phyloP scores from a whole-genome alignment of 192 early-diverging fungal genomes.

The Coemansia sp. region DNA sequence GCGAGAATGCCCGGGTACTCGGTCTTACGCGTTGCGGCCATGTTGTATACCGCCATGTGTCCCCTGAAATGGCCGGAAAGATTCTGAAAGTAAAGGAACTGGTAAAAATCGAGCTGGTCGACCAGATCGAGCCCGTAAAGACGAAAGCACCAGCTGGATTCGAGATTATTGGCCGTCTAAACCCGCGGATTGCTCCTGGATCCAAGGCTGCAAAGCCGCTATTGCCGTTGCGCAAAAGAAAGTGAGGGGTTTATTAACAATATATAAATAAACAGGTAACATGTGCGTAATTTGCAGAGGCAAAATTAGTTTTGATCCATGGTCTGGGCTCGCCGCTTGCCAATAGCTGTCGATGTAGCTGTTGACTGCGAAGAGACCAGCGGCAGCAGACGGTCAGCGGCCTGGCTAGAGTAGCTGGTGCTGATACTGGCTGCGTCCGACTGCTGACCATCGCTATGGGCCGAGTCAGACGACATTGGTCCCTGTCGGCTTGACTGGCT shows the following conservation, averaged over 20 bases:
- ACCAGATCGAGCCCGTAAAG: slow-evolving; percentile 26
- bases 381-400: slow-evolving; percentile 22
- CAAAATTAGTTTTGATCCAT: slow-evolving; percentile 18
- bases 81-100: slow-evolving; percentile 66
- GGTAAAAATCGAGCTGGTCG: slow-evolving; percentile 56
- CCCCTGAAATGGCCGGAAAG: slow-evolving; percentile 57
- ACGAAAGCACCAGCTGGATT: slow-evolving; percentile 29
- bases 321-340: slow-evolving; percentile 43
- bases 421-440: slow-evolving; percentile 27
- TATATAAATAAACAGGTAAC: not conserved
- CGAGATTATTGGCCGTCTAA: slow-evolving; percentile 48
- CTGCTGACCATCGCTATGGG: slow-evolving; percentile 16
- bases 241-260: slow-evolving; percentile 5
- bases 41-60: slow-evolving; percentile 57
- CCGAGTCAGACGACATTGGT: slow-evolving; percentile 11
- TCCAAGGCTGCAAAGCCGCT: slow-evolving; percentile 51
- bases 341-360: not conserved
- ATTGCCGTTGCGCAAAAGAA: slow-evolving; percentile 27
- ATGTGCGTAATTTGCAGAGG: not conserved
- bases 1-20: slow-evolving; percentile 53
- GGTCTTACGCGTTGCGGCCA: slow-evolving; percentile 59
- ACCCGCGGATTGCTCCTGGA: slow-evolving; percentile 42
- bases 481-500: slow-evolving; percentile 17
- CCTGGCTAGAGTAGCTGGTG: slow-evolving; percentile 37
- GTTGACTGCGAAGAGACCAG: slow-evolving; percentile 2